Base-by-base conservation (phyloP, 139 green algal species). In the Zygnema circumcarinatum region DNA sequence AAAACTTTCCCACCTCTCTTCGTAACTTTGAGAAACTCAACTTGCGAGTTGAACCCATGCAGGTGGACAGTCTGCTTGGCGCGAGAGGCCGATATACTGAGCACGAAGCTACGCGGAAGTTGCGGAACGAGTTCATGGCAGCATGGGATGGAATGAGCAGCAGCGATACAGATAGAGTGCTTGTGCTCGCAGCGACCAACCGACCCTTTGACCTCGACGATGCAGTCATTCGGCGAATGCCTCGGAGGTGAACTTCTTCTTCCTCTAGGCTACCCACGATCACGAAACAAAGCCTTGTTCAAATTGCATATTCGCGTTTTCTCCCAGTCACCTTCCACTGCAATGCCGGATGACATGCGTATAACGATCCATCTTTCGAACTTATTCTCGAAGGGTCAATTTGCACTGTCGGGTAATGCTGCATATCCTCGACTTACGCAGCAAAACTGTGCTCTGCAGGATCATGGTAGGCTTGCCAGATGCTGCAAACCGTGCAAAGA, bases 171-270 rank as follows among this genome's bases (percentile, higher is more conserved):
- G 94, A 96, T 74, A 85, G 91, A 32, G 80, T 91, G 16, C 31
- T 95, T 85, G 94, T 96, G 82, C 85, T 96, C 78, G 94, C 92
- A 0, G 94, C 94, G 41, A 96, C 94, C 75, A 96, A 96, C 89
- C 76, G 94, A 38, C 94, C 94, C 7, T 92, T 92, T 82, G 94
- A 96, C 87, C 74, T 96, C 47, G 94, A 96, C 73, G 94, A 96
- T 67, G 94, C 94, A 1, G 93, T 93, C 56, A 90, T 96, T 52
- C 88, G 94, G 40, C 87, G 94, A 47, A 91, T 94, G 83, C 87
- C 92, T 11, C 72, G 88, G 16, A 87, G 82, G 82, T 88, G 82
- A 1, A 38, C 16, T 78, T 7, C 16, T 62, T 62, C 7, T 62
- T 16, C 16, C 47, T n/a, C n/a, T n/a, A n/a, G n/a, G n/a, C n/a